Conservation (phyloP, 257 asterid genomes). For the Solanum ossicruentum region DNA sequence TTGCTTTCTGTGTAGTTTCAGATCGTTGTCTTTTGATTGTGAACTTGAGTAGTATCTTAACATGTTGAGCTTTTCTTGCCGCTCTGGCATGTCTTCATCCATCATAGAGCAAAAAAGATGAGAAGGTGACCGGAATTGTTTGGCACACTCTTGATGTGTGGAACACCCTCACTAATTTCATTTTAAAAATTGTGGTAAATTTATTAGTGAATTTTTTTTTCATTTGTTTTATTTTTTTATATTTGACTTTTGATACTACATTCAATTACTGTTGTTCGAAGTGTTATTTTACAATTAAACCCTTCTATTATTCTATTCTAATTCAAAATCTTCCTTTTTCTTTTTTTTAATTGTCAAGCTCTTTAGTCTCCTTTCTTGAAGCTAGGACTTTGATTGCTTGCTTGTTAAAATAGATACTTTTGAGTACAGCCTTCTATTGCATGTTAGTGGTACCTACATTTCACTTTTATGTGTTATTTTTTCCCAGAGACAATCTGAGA, state of each 20-base stretch:
- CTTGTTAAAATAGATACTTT: not conserved
- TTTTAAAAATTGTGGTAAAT: not conserved
- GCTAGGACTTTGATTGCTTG: not conserved
- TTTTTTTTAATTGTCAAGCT: not conserved
- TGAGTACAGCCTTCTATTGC: not conserved
- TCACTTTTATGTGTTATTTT: not conserved
- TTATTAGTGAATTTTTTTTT: not conserved
- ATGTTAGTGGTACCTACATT: not conserved
- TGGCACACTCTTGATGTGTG: not conserved
- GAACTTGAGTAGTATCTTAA: not conserved
- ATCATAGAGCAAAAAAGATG: not conserved
- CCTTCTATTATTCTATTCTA: not conserved
- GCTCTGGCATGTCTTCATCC: not conserved
- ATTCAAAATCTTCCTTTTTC: not conserved
- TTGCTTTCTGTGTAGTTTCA: not conserved
- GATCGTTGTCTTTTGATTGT: not conserved
- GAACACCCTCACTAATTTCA: not conserved
- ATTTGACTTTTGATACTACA: not conserved
- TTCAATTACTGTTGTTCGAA: not conserved
- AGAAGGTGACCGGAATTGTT: not conserved
- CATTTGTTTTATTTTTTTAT: not conserved
- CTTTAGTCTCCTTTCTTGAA: not conserved
- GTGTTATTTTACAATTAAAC: not conserved
- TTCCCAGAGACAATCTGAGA: conserved; percentile 79
- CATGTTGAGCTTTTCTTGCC: not conserved